Evolutionary conservation across 2,329 filamentous ascomycete genomes (phyloP).

Genomic region (Tolypocladium album): DNA sequence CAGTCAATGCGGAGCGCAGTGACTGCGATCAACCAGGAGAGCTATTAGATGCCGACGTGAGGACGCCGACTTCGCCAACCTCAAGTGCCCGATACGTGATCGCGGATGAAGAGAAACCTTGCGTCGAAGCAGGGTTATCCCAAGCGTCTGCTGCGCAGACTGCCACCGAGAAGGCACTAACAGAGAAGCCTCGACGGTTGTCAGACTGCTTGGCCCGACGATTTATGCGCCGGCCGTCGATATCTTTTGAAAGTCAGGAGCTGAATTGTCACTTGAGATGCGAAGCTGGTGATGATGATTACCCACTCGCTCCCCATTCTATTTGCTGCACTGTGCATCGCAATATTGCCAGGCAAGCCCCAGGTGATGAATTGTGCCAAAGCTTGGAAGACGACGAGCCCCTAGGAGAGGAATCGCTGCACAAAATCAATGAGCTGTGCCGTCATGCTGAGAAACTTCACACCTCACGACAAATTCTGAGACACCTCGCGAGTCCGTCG

Average conservation of each 20-base stretch:
- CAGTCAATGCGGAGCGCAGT: not conserved
- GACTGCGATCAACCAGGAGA: not conserved
- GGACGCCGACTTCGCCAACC: not conserved
- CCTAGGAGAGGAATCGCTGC: slow-evolving; percentile 8
- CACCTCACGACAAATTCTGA: slow-evolving; percentile 20
- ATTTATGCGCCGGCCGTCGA: slow-evolving; percentile 5
- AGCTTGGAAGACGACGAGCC: slow-evolving; percentile 1
- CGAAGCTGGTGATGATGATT: slow-evolving; percentile 14
- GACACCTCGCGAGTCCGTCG: slow-evolving; percentile 17
- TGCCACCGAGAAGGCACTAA: slow-evolving; percentile 8
- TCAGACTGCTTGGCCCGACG: slow-evolving; percentile 19
- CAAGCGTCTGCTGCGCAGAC: slow-evolving; percentile 10
- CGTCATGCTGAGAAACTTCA: slow-evolving; percentile 23
- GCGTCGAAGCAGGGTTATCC: slow-evolving; percentile 18
- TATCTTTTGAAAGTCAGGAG: slow-evolving; percentile 5
- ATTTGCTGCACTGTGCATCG: slow-evolving; percentile 16
- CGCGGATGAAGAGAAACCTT: slow-evolving; percentile 18
- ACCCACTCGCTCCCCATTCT: slow-evolving; percentile 16
- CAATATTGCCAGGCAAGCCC: slow-evolving; percentile 1
- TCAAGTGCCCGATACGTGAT: slow-evolving; percentile 1
- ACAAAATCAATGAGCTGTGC: slow-evolving; percentile 17
- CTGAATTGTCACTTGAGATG: slow-evolving; percentile 18
- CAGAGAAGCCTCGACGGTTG: slow-evolving; percentile 8
- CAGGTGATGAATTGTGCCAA: not conserved
- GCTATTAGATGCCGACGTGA: not conserved